Evolutionary conservation across 2,329 filamentous ascomycete species (phyloP), one percentile per base, ranked within the genome.

Genomic region (Drechslerella dactyloides): DNA sequence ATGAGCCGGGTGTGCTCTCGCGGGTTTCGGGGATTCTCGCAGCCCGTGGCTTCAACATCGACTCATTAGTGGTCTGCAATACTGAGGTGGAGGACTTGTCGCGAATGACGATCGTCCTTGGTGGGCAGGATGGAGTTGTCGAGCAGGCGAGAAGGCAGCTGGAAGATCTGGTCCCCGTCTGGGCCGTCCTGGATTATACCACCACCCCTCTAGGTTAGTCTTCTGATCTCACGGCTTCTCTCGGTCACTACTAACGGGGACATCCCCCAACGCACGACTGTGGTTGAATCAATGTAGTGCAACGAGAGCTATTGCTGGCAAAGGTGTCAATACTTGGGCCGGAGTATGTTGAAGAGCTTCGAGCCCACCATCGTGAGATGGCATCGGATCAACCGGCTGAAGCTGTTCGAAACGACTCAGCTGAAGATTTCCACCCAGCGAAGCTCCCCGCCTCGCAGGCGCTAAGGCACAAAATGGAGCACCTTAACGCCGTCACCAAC

Each of bases 151-250:
- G 94, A 74, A 86, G 94, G 74, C 94, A 99, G 82, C 84, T 99
- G 64, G 94, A 99, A 82, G 94, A 99, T 78, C 84, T 99, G 56
- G 94, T 99, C 23, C 94, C 94, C 23, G 94, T 99, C 69, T 99
- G 94, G 94, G 94, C 94, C 59, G 94, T 99, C 35, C 83, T 99
- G 66, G 94, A 99, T 82, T 99, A 99, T 82, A 97, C 93, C 69
- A 86, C 87, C 73, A 89, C 94, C 3, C 91, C 94, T 1, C 87
- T 99, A 23, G 69, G 69, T 73, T 35, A 5, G 55, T 42, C 15
- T 27, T 27, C 17, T 19, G 8, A 50, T 37, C 44, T n/a, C 15
- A 7, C 46, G 13, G 6, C 19, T 21, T 54, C 8, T 48, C n/a
- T n/a, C n/a, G 19, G 1, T 8, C 23, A 1, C 52, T 35, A 13